Evolutionary conservation across 208 protist genomes (phyloP).

Genomic region (Borovskyia barvae): DNA sequence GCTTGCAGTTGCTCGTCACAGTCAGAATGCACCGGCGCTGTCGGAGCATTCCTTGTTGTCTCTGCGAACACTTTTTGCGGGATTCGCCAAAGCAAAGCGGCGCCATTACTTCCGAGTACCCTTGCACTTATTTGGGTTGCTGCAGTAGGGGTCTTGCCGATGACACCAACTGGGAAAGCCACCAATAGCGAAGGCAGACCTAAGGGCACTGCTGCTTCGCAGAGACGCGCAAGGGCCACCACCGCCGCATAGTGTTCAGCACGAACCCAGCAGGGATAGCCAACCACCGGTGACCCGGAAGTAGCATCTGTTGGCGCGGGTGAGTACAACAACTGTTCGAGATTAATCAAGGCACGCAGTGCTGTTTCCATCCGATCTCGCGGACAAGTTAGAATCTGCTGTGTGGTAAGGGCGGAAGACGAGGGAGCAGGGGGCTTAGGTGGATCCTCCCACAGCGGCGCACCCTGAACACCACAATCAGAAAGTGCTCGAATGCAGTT

Average conservation of each 20-base stretch:
- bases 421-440: no score
- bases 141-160: no score
- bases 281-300: conserved; percentile 7
- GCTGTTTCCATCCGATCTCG: conserved; percentile 34
- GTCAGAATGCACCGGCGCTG: no score
- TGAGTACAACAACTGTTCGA: conserved; percentile 23
- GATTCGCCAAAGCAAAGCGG: no score
- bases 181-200: conserved; percentile 40
- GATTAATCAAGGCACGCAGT: conserved; percentile 29
- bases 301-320: conserved; percentile 2
- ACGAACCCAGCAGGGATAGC: conserved; percentile 15
- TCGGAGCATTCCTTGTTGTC: no score
- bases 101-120: no score
- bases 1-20: no score
- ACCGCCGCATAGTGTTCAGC: conserved; percentile 12
- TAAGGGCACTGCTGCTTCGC: conserved; percentile 63
- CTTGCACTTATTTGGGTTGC: no score
- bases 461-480: conserved; percentile 9
- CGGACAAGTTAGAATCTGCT: conserved; percentile 18
- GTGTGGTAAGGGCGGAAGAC: no score
- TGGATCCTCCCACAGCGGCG: not conserved
- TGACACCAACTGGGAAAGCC: no score
- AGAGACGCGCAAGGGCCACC: conserved; percentile 43
- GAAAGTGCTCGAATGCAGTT: conserved; percentile 12
- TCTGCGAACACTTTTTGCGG: no score